Evolutionary conservation across 1,284 basidiomycete species (phyloP), one percentile per base, ranked within the genome.

Genomic region (Cryptococcus floricola): DNA sequence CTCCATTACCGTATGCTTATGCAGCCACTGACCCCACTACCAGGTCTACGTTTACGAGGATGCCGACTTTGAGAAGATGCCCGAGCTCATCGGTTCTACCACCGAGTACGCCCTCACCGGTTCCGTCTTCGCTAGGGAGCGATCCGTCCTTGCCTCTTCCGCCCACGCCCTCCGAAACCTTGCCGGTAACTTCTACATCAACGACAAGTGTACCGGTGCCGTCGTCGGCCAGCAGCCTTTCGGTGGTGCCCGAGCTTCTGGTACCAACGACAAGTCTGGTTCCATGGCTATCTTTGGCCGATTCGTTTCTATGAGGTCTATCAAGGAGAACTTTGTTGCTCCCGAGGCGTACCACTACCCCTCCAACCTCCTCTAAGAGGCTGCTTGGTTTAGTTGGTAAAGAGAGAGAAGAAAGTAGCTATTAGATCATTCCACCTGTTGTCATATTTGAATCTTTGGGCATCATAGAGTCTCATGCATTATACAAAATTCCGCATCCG

Each of bases 261-360:
- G 96, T 31, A 98, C 96, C 62, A 98, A 98, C 80, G 96, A 98
- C 79, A 98, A 98, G 81, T 90, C 92, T 1, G 95, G 95, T 14
- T 91, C 88, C 63, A 87, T 93, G 64, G 85, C 83, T 67, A 89
- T 97, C 73, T 94, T 90, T 80, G 91, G 88, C 77, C 81, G 91
- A 57, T 95, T 94, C 77, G 83, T 92, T 34, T 91, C 87, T 54
- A 86, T 89, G 48, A 83, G 95, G 68, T 91, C 88, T 64, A 94
- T 98, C 82, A 98, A 98, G 83, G 95, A 98, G 81, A 91, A 88
- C 74, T 95, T 95, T 69, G 82, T 93, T 45, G 83, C 83, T 13
- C 78, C 92, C 63, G 84, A 87, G 63, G 85, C 87, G 51, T 87
- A 86, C 77, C 68, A 76, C 25, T 97, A 97, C 78, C 91, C 91